A percentile compares a stretch with the other conserved stretches of the same genome.
Evolutionary conservation across 148 eudicot species (phyloP).

Genomic region (Cornus controversa): DNA sequence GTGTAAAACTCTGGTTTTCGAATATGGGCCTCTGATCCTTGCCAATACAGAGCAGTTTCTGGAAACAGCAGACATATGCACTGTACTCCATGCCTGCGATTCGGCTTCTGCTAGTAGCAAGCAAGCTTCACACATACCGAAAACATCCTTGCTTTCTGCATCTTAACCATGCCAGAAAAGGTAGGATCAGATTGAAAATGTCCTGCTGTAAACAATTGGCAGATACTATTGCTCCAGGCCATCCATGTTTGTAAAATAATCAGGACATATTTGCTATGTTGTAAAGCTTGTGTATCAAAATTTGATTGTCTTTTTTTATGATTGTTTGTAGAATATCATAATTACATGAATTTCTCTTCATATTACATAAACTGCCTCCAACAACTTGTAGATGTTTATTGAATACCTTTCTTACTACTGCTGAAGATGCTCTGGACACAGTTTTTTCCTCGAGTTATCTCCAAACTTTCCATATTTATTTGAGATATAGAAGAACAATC

Average conservation of each 20-base stretch:
- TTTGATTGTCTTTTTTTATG: not conserved
- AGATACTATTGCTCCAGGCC: not conserved
- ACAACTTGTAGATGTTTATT: too few species aligned
- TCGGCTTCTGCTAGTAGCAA: constrained; percentile 16
- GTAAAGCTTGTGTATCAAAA: not conserved
- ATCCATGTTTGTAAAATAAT: not conserved
- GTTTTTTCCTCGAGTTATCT: too few species aligned
- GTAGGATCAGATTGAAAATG: not conserved
- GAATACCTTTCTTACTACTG: not conserved
- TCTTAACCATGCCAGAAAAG: not conserved
- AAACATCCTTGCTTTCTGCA: constrained; percentile 19
- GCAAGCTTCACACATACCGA: not conserved
- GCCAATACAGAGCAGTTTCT: constrained; percentile 56
- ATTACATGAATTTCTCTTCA: not conserved
- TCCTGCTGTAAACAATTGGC: not conserved
- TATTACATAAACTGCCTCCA: not conserved
- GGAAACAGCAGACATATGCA: constrained; percentile 65
- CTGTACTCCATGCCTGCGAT: constrained; percentile 65
- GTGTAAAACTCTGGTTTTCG: constrained; percentile 81
- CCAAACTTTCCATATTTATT: not conserved
- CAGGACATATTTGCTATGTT: not conserved
- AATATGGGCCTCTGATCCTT: constrained; percentile 68
- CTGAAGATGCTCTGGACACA: too few species aligned
- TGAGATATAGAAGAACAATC: too few species aligned
- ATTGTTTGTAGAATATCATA: not conserved